Base-by-base conservation (phyloP, 2,329 filamentous ascomycete genomes). In the Periglandula ipomoeae region DNA sequence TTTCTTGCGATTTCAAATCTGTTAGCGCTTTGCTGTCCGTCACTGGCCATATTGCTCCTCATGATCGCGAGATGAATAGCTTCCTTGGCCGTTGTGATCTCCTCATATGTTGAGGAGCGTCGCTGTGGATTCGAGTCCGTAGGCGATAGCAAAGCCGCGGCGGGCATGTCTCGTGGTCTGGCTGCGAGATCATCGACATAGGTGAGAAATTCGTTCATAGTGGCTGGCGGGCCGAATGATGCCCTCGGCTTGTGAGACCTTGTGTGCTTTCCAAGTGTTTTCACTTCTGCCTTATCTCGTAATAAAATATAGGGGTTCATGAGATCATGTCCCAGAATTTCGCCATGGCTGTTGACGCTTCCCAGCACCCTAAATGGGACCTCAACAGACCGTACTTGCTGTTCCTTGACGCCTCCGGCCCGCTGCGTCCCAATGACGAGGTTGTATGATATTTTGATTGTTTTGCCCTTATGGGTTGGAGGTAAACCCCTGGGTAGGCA, bases 1-100 rank as follows among this genome's bases (percentile, higher is more conserved):
- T 89, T 90, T 13, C 91, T 85, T 11, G 91, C 85, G 62, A 98
- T 97, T 62, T 95, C 90, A 63, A 97, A 98, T 35, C 89, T 83
- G 59, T 95, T 96, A n/a, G 85, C 80, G 61, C 87, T 90, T 58
- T 89, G 84, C 32, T 84, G 82, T n/a, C 80, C 78, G 40, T 80
- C 75, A 2, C 73, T 73, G 0, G 81, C 76, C 56, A 84, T 70
- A 56, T 89, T 89, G 61, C 88, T 89, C 55, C 88, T 83, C 47
- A 96, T 74, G 51, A 97, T 95, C 11, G 93, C 87, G 52, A 95
- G 76, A 61, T 96, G 88, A 58, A 98, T 95, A 19, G 87, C 83
- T 58, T 96, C 89, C 61, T 89, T 91, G 53, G 79, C 85, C 2
- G 79, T 81, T 3, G 76, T 67, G 1, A 75, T 70, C 34, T 82